phyloP scores from a whole-genome alignment of 1,139 yeast species.

The Kurtzmaniella quercitrusa region DNA sequence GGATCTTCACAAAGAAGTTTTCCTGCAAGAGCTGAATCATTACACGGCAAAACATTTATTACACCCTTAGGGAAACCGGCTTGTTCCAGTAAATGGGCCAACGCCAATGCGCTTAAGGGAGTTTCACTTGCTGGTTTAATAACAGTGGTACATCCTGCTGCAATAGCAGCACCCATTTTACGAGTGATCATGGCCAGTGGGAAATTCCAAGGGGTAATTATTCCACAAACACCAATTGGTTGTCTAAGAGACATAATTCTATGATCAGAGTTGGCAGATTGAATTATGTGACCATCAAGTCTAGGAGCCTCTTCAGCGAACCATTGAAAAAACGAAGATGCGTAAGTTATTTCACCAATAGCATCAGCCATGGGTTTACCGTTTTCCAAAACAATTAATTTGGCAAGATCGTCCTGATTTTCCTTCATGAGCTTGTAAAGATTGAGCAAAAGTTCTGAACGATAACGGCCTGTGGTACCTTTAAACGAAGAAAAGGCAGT shows the following conservation, averaged over 20 bases:
- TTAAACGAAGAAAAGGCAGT: constrained; percentile 33
- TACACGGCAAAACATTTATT: constrained; percentile 63
- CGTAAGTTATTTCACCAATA: constrained; percentile 69
- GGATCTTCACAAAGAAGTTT: constrained; percentile 46
- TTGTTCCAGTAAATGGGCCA: constrained; percentile 65
- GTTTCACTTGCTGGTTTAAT: constrained; percentile 90
- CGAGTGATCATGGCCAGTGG: constrained; percentile 94
- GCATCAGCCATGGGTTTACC: constrained; percentile 82
- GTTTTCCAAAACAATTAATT: constrained; percentile 70
- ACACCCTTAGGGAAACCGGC: constrained; percentile 91
- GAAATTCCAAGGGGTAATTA: constrained; percentile 94
- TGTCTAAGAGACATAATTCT: constrained; percentile 67
- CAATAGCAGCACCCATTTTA: constrained; percentile 86
- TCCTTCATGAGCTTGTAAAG: constrained; percentile 56
- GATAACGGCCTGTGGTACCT: constrained; percentile 34
- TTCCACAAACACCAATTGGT: constrained; percentile 89
- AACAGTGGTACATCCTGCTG: constrained; percentile 90
- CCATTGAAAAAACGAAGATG: constrained; percentile 84
- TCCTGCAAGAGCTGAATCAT: constrained; percentile 60
- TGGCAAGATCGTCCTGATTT: constrained; percentile 72
- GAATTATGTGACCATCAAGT: constrained; percentile 67
- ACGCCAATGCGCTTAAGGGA: constrained; percentile 80
- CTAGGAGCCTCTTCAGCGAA: constrained; percentile 84
- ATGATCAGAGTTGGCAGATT: constrained; percentile 52
- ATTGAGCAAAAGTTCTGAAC: constrained; percentile 34